Conservation (phyloP, 1,139 yeast genomes). For the Groenewaldozyma auringiensis region DNA sequence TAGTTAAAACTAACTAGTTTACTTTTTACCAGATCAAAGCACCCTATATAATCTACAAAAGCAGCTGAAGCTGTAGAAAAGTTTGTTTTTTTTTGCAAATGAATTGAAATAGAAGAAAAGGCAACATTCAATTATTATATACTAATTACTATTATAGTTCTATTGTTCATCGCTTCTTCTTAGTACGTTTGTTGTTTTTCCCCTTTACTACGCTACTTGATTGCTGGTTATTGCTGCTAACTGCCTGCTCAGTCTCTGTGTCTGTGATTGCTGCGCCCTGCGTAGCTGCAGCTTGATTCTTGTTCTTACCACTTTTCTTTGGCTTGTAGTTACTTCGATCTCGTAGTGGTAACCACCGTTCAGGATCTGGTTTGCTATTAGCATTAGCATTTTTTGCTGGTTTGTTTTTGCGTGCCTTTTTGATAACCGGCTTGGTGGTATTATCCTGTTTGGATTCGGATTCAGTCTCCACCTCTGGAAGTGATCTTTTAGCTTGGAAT, state of each 20-base stretch:
- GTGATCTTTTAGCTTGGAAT: slow-evolving; percentile 17
- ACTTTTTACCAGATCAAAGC: too few relatives aligned
- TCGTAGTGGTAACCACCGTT: slow-evolving; percentile 86
- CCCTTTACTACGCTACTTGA: slow-evolving; percentile 16
- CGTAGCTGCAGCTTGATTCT: slow-evolving; percentile 30
- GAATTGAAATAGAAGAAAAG: too few relatives aligned
- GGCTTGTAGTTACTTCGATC: slow-evolving; percentile 81
- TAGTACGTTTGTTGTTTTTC: slow-evolving; percentile 38
- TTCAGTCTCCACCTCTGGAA: slow-evolving; percentile 1
- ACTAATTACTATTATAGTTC: too few relatives aligned
- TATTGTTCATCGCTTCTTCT: slow-evolving; percentile 44
- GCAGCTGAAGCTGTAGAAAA: too few relatives aligned
- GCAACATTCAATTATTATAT: too few relatives aligned
- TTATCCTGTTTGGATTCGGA: slow-evolving; percentile 16
- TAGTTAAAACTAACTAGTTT: too few relatives aligned
- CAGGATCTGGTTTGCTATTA: slow-evolving; percentile 44
- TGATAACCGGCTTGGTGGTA: slow-evolving; percentile 20
- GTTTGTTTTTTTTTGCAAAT: too few relatives aligned
- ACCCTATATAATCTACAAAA: too few relatives aligned
- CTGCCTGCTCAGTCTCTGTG: slow-evolving; percentile 39
- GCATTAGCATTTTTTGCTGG: slow-evolving; percentile 39
- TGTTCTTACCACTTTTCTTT: slow-evolving; percentile 44
- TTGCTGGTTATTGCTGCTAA: slow-evolving; percentile 23
- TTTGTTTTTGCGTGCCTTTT: slow-evolving; percentile 29
- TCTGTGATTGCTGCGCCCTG: slow-evolving; percentile 65